Base-by-base conservation (phyloP, 306 rosid species). In the Trifolium dubium region DNA sequence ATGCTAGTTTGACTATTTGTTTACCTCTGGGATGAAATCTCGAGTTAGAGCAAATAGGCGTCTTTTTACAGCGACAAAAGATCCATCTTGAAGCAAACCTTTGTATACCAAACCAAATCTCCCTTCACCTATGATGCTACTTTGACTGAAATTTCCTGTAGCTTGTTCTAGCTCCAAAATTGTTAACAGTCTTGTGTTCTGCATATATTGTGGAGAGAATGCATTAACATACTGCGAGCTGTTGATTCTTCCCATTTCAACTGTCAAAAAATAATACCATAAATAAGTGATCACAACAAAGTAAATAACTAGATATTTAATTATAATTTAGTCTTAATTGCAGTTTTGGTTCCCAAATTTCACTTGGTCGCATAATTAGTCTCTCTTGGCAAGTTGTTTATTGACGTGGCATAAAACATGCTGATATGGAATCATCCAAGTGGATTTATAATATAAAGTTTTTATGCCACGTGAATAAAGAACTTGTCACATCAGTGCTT, bases 41-140 rank as follows among this genome's bases (percentile, higher is more conserved):
- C 32, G 88, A 60, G 75, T 84, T 11, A 82, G 77, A 43, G 83
- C n/a, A 73, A 64, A 80, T 29, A 77, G 64, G 63, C 88, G 78
- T 72, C 92, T 86, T 83, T 88, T 88, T 81, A 90, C 73, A 34
- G 91, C 88, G 10, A 90, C 96, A 79, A 90, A 81, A 18, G 90
- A 76, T 75, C 96, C 96, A 81, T 90, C 92, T 75, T 77, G 91
- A 77, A 90, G 96, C 79, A 90, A 77, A 17, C 96, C 96, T 80
- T 90, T 84, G 80, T 77, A 90, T 19, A 79, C 87, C 70, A 86
- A 72, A 79, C 96, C 92, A 84, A 88, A 90, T 77, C 88, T 73
- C 46, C 88, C 89, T 84, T 88, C 87, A 61, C 92, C 90, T 61
- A 88, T 54, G 72, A 86, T 74, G 70, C 86, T 88, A 69, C 77